Base-by-base conservation (phyloP, 371 early-diverging fungal species). In the Rhizopus arrhizus region DNA sequence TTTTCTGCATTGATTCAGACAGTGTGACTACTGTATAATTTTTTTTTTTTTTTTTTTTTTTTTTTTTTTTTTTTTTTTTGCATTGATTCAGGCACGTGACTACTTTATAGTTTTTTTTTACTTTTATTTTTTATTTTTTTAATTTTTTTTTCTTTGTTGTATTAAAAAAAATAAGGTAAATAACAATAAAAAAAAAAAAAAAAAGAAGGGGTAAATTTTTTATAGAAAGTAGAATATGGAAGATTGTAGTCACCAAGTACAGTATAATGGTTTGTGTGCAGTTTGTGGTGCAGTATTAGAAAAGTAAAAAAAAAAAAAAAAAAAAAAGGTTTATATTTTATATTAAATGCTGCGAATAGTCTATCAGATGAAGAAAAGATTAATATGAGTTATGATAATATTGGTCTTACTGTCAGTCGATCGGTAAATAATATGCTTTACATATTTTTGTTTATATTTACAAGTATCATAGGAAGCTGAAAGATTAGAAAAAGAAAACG, bases 261-360 rank as follows among this genome's bases (percentile, higher is more conserved):
- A 88, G 56, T 89, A 86, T 43, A 82, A 85, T 32, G 94, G 93
- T n/a, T 72, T 95, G 47, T 95, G 96, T 66, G 90, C 88, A 16
- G 58, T 85, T 10, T 96, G 96, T 67, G 91, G 92, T 36, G 81
- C 85, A 45, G 80, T 88, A 28, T 56, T 92, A 51, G 80, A 82
- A 49, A 56, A 38, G 77, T 85, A 75, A 43, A 66, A 58, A 29
- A 50, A 41, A 28, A 41, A 15, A 36, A 11, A 4, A 11, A 0
- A 43, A 43, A 42, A 11, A 28, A 15, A 29, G n/a, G 6, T 48
- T 1, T 35, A 47, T 28, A 16, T 31, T 12, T 31, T 10, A 42
- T 34, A 42, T 34, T 15, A 31, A 34, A 29, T 43, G 33, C 41
- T 38, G 46, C 15, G 47, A 46, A 42, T 56, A 46, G 43, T 43